Base-by-base conservation (phyloP, 2,329 filamentous ascomycete species). In the Sclerotinia nivalis region DNA sequence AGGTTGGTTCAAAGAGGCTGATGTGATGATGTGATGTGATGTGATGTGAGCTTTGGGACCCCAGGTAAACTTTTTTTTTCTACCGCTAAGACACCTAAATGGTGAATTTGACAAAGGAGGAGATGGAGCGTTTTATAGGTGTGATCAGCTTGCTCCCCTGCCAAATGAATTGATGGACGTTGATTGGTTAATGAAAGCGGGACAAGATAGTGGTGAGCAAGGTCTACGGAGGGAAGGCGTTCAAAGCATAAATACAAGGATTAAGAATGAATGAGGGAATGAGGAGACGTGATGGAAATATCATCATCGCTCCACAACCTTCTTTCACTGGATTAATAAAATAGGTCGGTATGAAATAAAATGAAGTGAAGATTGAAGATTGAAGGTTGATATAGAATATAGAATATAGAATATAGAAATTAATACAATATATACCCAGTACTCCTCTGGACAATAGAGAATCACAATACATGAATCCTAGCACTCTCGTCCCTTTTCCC, bases 81-180 rank as follows among this genome's bases (percentile, higher is more conserved):
- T 45, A 49, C 65, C 25, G 40, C 37, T 50, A 54, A 25, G 64
- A 52, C 34, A n/a, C 40, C 40, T 28, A 69, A 68, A 56, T 50
- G 31, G 12, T 62, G 60, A 49, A 50, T 20, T 49, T 25, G 25
- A 62, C 28, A 62, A 62, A 50, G 60, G 60, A 62, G 60, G 45
- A 62, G 60, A 62, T 49, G 60, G 45, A 31, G 28, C 60, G 45
- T 62, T 62, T 62, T 62, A 62, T 62, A 62, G 45, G 45, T 62
- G 60, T 62, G 28, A 50, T 50, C 43, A 49, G 43, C 45, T 62
- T 62, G 43, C 50, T 62, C 40, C 60, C 59, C 34, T 62, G 60
- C 45, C 37, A 12, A 50, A 9, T n/a, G 45, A 37, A 18, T 25
- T 34, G 13, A 37, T 12, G 20, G 22, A 3, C 1, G 8, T 22